These are phyloP conservation scores for Floccularia luteovirens DNA, from an alignment of 768 basidiomycete genomes.

Conservation along the genomic window DNA sequence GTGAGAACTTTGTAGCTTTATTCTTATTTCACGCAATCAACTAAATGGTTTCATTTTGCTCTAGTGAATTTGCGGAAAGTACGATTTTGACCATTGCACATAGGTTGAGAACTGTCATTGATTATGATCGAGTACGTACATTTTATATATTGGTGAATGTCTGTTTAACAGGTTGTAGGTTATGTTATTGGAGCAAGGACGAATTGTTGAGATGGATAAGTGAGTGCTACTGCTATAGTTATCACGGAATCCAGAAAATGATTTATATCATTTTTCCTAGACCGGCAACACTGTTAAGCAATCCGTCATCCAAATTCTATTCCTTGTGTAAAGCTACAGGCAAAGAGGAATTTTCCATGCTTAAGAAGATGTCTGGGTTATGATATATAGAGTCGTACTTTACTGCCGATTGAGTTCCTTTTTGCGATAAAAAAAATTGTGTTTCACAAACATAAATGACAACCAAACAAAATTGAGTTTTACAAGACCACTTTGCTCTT, in stretches of 20 bases:
- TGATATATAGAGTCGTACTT: too few species aligned
- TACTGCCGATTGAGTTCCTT: too few species aligned
- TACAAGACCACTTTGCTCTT: too few species aligned
- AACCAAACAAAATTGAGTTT: too few species aligned
- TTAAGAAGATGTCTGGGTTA: neutral
- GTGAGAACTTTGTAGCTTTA: constrained; percentile 43
- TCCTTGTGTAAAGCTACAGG: neutral
- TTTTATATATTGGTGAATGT: neutral
- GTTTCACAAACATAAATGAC: too few species aligned
- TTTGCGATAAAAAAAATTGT: too few species aligned
- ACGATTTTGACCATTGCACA: constrained; percentile 84
- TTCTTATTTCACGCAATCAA: neutral
- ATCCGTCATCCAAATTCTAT: neutral
- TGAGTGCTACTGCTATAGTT: constrained; percentile 14
- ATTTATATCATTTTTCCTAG: neutral
- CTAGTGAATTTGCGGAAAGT: constrained; percentile 69
- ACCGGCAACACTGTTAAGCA: neutral
- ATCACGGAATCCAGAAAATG: too few species aligned
- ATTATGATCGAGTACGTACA: constrained; percentile 67
- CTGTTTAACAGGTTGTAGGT: constrained; percentile 30
- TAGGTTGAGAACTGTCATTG: constrained; percentile 71
- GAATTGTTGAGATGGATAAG: constrained; percentile 67
- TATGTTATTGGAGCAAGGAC: constrained; percentile 69
- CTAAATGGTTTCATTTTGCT: neutral
- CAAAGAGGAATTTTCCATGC: neutral